These are phyloP conservation scores for Poterioochromonas sp. DNA, from an alignment of 352 stramenopile genomes.

Conservation along the genomic window DNA sequence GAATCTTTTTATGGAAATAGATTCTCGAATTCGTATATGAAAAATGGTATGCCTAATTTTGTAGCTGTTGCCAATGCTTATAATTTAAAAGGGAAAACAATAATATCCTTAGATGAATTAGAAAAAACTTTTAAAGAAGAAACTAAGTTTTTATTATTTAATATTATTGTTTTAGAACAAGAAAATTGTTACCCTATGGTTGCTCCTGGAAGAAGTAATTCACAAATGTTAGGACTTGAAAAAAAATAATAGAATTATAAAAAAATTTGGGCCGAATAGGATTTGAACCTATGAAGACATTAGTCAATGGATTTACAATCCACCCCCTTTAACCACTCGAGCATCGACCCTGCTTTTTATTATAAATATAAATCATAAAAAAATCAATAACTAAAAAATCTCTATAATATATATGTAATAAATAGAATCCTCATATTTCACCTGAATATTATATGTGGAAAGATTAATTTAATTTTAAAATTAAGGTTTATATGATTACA, in stretches of 20 bases:
- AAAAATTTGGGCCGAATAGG: slow-evolving; percentile 4
- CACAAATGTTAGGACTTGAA: slow-evolving; percentile 9
- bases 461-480: slow-evolving; percentile 22
- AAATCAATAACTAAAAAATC: slow-evolving; percentile 4
- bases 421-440: slow-evolving; percentile 11
- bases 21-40: slow-evolving; percentile 70
- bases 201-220: slow-evolving; percentile 24
- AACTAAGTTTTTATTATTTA: background rate
- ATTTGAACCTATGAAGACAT: slow-evolving; percentile 26
- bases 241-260: slow-evolving; percentile 12
- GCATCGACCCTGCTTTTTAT: slow-evolving; percentile 17
- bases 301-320: slow-evolving; percentile 26
- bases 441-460: slow-evolving; percentile 16
- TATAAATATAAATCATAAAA: background rate
- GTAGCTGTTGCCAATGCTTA: slow-evolving; percentile 75
- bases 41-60: slow-evolving; percentile 69
- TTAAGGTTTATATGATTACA: slow-evolving; percentile 20
- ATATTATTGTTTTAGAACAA: slow-evolving; percentile 27
- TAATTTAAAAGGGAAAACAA: slow-evolving; percentile 66
- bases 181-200: slow-evolving; percentile 27
- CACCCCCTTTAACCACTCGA: slow-evolving; percentile 16
- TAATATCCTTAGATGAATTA: slow-evolving; percentile 59
- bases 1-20: slow-evolving; percentile 78
- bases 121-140: slow-evolving; percentile 53
- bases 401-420: slow-evolving; percentile 14